A percentile compares a stretch with the other conserved stretches of the same genome.
These are phyloP conservation scores for Boletellus sp. DNA, from an alignment of 768 basidiomycete genomes.

Conservation along the genomic window DNA sequence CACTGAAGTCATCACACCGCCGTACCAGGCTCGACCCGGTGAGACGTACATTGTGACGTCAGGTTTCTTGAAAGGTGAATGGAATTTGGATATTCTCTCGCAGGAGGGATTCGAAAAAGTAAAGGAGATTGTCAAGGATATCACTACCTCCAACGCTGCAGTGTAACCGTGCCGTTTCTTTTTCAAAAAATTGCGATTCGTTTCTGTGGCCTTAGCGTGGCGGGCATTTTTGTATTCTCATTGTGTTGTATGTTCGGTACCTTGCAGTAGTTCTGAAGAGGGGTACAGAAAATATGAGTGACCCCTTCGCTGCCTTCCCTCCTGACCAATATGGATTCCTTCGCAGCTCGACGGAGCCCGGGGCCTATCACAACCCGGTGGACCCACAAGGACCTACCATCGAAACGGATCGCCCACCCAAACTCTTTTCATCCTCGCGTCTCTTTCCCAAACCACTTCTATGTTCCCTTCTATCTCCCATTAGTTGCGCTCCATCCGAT, in stretches of 20 bases:
- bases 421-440: conserved; percentile 30
- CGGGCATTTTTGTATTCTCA: too few species aligned
- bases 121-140: neutral
- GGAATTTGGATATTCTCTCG: neutral
- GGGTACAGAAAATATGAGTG: too few species aligned
- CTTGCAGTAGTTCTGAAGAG: too few species aligned
- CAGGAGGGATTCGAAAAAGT: neutral
- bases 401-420: conserved; percentile 23
- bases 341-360: too few species aligned
- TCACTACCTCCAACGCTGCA: too few species aligned
- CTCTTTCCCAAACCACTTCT: conserved; percentile 17
- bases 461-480: conserved; percentile 14
- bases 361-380: conserved; percentile 34
- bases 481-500: conserved; percentile 17
- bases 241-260: too few species aligned
- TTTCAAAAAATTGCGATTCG: too few species aligned
- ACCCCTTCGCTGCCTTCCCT: too few species aligned
- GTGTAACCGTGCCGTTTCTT: too few species aligned
- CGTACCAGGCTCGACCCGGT: neutral
- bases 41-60: neutral
- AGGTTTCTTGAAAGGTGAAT: neutral
- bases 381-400: conserved; percentile 36
- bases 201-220: too few species aligned
- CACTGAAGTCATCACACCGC: neutral
- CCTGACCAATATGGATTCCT: too few species aligned